Conservation (phyloP, 805 yeast genomes). For the Clavispora santaluciae region DNA sequence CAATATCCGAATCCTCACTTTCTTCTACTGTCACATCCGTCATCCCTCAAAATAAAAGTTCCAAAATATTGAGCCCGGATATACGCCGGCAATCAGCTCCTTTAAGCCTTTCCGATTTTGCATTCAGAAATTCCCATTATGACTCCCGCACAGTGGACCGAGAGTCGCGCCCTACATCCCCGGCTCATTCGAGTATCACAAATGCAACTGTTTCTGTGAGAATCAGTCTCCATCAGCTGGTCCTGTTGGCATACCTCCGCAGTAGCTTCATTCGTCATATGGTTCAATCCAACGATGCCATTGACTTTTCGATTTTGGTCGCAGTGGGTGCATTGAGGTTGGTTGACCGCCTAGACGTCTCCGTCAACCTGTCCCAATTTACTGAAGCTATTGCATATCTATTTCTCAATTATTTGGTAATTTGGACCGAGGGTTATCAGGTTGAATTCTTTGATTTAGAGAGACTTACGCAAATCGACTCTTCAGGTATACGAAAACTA, state of each 20-base stretch:
- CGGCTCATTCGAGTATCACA: neutral
- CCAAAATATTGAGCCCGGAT: too few species aligned
- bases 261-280: conserved; percentile 26
- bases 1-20: too few species aligned
- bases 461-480: neutral
- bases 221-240: conserved; percentile 12
- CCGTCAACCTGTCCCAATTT: conserved; percentile 10
- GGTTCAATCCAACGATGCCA: conserved; percentile 18
- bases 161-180: neutral
- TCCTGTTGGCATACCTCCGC: conserved; percentile 25
- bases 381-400: conserved; percentile 22
- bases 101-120: too few species aligned
- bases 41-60: too few species aligned
- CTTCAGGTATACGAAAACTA: neutral
- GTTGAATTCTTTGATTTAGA: neutral
- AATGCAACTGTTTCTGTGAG: conserved; percentile 13
- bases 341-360: conserved; percentile 29
- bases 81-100: too few species aligned
- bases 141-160: neutral
- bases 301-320: conserved; percentile 23
- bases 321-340: conserved; percentile 32
- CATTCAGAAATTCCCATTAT: too few species aligned
- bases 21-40: too few species aligned
- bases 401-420: conserved; percentile 29
- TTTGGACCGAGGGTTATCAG: conserved; percentile 14